Conservation (phyloP, 2,329 filamentous ascomycete species). For the Aureobasidium sp. region DNA sequence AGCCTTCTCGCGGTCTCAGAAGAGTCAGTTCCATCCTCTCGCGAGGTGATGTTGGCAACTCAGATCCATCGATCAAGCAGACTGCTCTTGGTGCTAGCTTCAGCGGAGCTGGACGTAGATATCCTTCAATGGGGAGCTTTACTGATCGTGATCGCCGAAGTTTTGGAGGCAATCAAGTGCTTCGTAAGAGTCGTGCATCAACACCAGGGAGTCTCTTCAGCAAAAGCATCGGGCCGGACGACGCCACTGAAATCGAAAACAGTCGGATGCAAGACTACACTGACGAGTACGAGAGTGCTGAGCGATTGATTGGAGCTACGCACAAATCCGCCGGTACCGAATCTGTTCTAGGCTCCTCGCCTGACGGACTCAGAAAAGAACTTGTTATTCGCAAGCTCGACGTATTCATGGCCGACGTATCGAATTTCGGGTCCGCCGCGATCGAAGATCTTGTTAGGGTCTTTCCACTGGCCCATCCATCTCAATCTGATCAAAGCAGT, state of each 20-base stretch:
- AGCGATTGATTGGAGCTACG: constrained; percentile 12
- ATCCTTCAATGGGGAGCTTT: constrained; percentile 65
- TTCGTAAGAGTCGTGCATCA: constrained; percentile 44
- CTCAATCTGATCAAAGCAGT: background rate
- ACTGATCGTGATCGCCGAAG: constrained; percentile 51
- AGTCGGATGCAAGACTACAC: constrained; percentile 19
- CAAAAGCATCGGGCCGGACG: constrained; percentile 24
- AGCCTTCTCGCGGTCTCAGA: constrained; percentile 51
- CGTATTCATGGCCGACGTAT: constrained; percentile 16
- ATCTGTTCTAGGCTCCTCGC: constrained; percentile 20
- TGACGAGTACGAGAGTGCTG: constrained; percentile 11
- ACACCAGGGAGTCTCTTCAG: constrained; percentile 40
- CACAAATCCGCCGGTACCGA: constrained; percentile 11
- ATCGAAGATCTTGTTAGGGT: background rate
- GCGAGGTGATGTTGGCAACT: constrained; percentile 69
- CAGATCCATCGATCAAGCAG: constrained; percentile 10
- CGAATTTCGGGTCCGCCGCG: background rate
- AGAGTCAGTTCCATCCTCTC: constrained; percentile 88
- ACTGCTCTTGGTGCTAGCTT: constrained; percentile 34
- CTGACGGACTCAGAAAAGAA: constrained; percentile 26
- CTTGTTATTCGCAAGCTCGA: constrained; percentile 24
- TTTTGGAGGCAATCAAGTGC: constrained; percentile 33
- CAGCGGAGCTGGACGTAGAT: constrained; percentile 48
- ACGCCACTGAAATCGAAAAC: constrained; percentile 27
- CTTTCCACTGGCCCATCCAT: background rate